Evolutionary conservation across 768 basidiomycete species (phyloP), one percentile per base, ranked within the genome.

Genomic region (Dioszegia aurantiaca): DNA sequence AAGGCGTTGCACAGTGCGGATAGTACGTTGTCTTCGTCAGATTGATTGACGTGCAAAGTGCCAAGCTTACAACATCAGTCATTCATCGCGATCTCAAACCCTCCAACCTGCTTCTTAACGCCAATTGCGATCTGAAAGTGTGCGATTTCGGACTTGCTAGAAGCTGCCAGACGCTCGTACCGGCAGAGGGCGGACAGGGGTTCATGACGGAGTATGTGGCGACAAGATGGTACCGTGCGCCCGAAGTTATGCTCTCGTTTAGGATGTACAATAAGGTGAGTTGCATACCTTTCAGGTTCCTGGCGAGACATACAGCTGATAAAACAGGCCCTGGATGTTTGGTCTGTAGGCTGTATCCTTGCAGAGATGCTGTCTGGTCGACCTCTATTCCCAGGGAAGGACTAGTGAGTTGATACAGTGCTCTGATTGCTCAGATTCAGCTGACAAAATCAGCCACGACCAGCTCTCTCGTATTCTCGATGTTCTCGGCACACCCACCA

Each of bases 191-290:
- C 17, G 62, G 60, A 9, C 62, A 58, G 16, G 76, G 76, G 0
- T 70, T 71, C 59, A 77, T 77, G 77, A 78, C 77, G 10, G 77
- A 76, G 58, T 74, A 97, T 66, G 95, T 99, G 47, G 94, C 95
- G 1, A 98, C 95, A 24, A 82, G 95, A 67, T 99, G 95, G 95
- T 99, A 98, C 73, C 86, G 95, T 36, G 95, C 95, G 0, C 95
- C 95, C 0, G 95, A 99, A 77, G 93, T 99, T 79, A 99, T 99
- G 95, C 82, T 99, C 51, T 95, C 92, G 10, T 98, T 97, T 82
- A 94, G 95, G 75, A 88, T 95, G 76, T 99, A 99, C 79, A 94
- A 93, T 51, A 92, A 92, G 80, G 87, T 72, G n/a, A 56, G 68
- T 59, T 40, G 19, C 2, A 19, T 40, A 2, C 12, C 16, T 37